Evolutionary conservation across 257 asterid genomes (phyloP).

Genomic region (Capsicum rhomboideum): DNA sequence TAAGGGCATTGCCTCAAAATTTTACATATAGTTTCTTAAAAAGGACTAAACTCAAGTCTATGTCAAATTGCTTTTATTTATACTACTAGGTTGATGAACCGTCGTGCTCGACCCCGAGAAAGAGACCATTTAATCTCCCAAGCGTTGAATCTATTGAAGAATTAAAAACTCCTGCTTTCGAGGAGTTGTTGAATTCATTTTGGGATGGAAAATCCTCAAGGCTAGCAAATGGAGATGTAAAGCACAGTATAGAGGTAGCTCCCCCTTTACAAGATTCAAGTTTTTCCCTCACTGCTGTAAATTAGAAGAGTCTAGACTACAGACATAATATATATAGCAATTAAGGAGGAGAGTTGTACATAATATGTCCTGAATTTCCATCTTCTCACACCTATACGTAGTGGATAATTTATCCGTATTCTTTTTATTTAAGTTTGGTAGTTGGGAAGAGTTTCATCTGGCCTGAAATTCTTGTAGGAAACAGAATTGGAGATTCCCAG

Average conservation of each 20-base stretch:
- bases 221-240: slow-evolving; percentile 68
- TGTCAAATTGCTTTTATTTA: not conserved
- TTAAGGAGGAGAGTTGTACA: not conserved
- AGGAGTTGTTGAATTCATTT: slow-evolving; percentile 66
- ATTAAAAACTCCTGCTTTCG: slow-evolving; percentile 71
- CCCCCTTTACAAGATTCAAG: slow-evolving; percentile 57
- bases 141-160: slow-evolving; percentile 78
- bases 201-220: slow-evolving; percentile 73
- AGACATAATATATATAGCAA: not conserved
- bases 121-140: slow-evolving; percentile 62
- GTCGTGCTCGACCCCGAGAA: slow-evolving; percentile 80
- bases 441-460: not conserved
- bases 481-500: not conserved
- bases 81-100: slow-evolving; percentile 80
- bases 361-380: not conserved
- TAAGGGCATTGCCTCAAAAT: slow-evolving; percentile 14
- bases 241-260: slow-evolving; percentile 49
- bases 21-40: not conserved
- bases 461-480: not conserved
- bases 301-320: slow-evolving; percentile 11
- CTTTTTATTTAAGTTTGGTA: not conserved
- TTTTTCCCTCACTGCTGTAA: slow-evolving; percentile 67
- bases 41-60: not conserved
- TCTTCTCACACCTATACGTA: not conserved
- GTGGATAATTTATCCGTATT: not conserved